These are phyloP conservation scores for Anastatica hierochuntica DNA, from an alignment of 345 rosid genomes.

Conservation along the genomic window DNA sequence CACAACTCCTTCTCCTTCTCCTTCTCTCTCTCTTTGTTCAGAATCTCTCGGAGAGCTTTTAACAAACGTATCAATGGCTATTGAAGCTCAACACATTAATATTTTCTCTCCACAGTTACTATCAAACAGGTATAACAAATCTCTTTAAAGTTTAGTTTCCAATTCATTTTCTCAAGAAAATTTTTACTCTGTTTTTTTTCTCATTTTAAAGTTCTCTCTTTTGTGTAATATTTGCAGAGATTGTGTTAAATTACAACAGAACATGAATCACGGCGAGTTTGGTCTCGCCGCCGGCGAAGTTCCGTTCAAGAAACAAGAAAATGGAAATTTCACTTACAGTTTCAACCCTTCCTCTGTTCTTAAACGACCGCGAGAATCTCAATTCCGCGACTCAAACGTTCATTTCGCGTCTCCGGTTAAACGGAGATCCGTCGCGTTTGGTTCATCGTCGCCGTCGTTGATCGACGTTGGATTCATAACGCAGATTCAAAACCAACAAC, in stretches of 20 bases:
- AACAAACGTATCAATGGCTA: constrained; percentile 34
- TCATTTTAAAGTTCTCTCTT: background rate
- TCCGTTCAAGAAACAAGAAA: constrained; percentile 37
- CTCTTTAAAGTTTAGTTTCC: background rate
- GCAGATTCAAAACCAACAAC: constrained; percentile 47
- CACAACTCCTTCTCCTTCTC: constrained; percentile 10
- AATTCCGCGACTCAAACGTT: constrained; percentile 20
- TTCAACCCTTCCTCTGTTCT: constrained; percentile 15
- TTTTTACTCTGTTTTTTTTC: background rate
- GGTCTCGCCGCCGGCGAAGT: constrained; percentile 27
- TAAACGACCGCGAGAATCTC: constrained; percentile 40
- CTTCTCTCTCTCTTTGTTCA: constrained; percentile 10
- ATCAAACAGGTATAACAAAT: constrained; percentile 26
- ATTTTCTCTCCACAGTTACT: constrained; percentile 35
- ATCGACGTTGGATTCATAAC: constrained; percentile 20
- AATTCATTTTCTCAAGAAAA: background rate
- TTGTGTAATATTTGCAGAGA: constrained; percentile 28
- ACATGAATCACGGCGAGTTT: constrained; percentile 28
- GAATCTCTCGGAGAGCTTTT: constrained; percentile 17
- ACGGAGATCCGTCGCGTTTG: constrained; percentile 22
- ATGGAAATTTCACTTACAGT: constrained; percentile 46
- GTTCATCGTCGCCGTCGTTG: background rate
- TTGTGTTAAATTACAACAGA: constrained; percentile 34
- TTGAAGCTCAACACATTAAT: constrained; percentile 41
- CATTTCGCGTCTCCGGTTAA: constrained; percentile 20